Evolutionary conservation across 345 rosid species (phyloP), one percentile per base, ranked within the genome.

Genomic region (Mercurialis annua): DNA sequence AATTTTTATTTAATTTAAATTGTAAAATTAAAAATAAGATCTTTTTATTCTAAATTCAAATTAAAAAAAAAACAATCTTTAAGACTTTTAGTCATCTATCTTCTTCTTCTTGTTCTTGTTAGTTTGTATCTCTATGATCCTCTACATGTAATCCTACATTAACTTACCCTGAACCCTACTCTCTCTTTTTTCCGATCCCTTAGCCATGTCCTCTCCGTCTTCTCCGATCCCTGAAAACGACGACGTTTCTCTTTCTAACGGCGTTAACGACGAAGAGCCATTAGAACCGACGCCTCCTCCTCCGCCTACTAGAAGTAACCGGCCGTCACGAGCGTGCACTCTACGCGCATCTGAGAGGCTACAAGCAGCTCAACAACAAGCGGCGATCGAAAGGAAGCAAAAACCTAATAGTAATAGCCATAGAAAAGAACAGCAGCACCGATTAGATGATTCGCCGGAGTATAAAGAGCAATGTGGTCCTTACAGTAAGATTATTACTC

Each of bases 261-360:
- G 50, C 40, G 53, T 33, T 29, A 58, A 24, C 23, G 68, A 73
- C 30, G 73, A 69, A 38, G 33, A 38, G 2, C 33, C 70, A 0
- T 69, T 66, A 0, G 65, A 73, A 1, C 69, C 77, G 38, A 65
- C 85, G 6, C 40, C 71, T 4, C 42, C 76, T 14, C 54, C 43
- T 18, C 65, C 71, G n/a, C 38, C 51, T 23, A 65, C 55, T 43
- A 76, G 94, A 79, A 92, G 94, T 63, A 87, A 83, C 43, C 86
- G 98, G 17, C 98, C 98, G 24, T 84, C 98, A 5, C 97, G 99
- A 48, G 98, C 99, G 10, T 95, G 99, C 67, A 88, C 99, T 24
- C 59, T 95, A 26, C 86, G 98, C 55, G 83, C 99, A 0, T 86
- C 96, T 20, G 92, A 88, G 62, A 77, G 97, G 49, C 88, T 90